Conservation (phyloP, 2,329 filamentous ascomycete species). For the Sclerotinia spermophila region DNA sequence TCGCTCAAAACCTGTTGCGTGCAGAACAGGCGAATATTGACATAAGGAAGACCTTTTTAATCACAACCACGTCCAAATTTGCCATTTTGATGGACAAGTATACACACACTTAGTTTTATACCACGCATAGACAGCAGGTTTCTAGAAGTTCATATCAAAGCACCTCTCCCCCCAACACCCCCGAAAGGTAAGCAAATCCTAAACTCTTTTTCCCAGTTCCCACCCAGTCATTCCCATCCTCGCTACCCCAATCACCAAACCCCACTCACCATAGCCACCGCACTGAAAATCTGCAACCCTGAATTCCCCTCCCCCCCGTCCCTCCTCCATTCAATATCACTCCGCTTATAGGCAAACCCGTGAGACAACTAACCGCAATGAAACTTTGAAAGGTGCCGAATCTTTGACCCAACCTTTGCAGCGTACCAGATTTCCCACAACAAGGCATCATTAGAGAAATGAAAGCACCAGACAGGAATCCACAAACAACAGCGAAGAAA, state of each 20-base stretch:
- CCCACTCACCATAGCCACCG: neutral
- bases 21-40: neutral
- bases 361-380: constrained; percentile 18
- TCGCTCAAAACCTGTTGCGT: neutral
- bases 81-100: neutral
- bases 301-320: neutral
- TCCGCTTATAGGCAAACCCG: constrained; percentile 19
- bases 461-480: constrained; percentile 63
- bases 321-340: constrained; percentile 8
- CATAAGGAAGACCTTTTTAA: neutral
- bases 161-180: neutral
- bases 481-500: constrained; percentile 63
- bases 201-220: neutral
- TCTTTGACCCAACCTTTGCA: constrained; percentile 36
- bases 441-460: constrained; percentile 59
- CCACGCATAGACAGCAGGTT: neutral
- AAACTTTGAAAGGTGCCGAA: constrained; percentile 35
- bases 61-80: neutral
- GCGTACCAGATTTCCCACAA: constrained; percentile 52
- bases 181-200: neutral
- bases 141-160: neutral
- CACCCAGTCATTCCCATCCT: neutral
- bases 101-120: neutral
- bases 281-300: constrained; percentile 6
- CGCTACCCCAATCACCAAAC: neutral